A percentile compares a stretch with the other conserved stretches of the same genome.
Evolutionary conservation across 495 filamentous ascomycete genomes (phyloP).

Genomic region (Oleoguttula mirabilis): DNA sequence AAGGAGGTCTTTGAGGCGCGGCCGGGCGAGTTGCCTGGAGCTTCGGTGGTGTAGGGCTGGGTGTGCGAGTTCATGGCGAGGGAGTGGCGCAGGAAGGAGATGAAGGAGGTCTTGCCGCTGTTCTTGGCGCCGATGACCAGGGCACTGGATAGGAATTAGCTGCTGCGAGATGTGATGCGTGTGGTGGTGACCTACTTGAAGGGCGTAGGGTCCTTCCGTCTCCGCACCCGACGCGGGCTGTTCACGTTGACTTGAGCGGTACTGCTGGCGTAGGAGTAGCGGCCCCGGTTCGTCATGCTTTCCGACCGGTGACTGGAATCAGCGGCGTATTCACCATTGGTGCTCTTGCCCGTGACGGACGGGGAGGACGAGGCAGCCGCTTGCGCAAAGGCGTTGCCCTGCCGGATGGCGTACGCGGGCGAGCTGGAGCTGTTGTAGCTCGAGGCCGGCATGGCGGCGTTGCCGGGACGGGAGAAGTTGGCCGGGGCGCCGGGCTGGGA

Average conservation of each 20-base stretch:
- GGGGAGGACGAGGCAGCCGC: slow-evolving; percentile 2
- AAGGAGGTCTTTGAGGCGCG: slow-evolving; percentile 39
- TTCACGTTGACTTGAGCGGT: slow-evolving; percentile 74
- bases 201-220: slow-evolving; percentile 91
- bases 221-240: slow-evolving; percentile 79
- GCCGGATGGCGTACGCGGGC: slow-evolving; percentile 21
- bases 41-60: slow-evolving; percentile 29
- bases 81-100: slow-evolving; percentile 82
- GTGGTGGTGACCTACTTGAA: slow-evolving; percentile 71
- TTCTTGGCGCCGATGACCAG: slow-evolving; percentile 80
- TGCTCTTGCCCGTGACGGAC: slow-evolving; percentile 8
- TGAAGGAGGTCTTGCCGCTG: slow-evolving; percentile 91
- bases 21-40: slow-evolving; percentile 31
- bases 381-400: slow-evolving; percentile 35
- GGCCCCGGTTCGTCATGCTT: slow-evolving; percentile 95
- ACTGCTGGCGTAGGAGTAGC: slow-evolving; percentile 93
- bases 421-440: slow-evolving; percentile 6
- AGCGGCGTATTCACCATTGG: slow-evolving; percentile 30
- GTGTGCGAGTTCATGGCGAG: slow-evolving; percentile 72
- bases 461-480: slow-evolving; percentile 18
- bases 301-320: slow-evolving; percentile 74
- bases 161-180: neutral
- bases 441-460: slow-evolving; percentile 16
- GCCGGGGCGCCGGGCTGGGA: slow-evolving; percentile 8
- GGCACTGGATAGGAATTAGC: slow-evolving; percentile 44